Base-by-base conservation (phyloP, 2,329 filamentous ascomycete genomes). In the Elsinoe perseae region DNA sequence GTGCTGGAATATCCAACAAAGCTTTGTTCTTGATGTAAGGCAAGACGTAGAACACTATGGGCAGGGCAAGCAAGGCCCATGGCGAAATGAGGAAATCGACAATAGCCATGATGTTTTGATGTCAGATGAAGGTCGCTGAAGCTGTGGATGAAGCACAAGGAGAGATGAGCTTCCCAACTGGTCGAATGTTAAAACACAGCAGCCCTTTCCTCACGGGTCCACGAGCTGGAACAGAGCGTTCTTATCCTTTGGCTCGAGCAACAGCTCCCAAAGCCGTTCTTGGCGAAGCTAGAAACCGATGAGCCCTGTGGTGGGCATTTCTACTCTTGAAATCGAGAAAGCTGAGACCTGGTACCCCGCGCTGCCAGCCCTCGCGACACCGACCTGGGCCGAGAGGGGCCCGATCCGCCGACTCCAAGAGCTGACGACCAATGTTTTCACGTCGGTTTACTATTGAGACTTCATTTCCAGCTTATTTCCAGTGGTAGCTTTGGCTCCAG, bases 21-120 rank as follows among this genome's bases (percentile, higher is more conserved):
- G 59, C 82, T 75, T 57, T 76, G 20, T 82, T 85, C 56, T 80
- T 71, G 23, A 85, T 69, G 67, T 83, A 86, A 0, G 81, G 76
- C 54, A 82, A 77, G 8, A 84, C 53, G 64, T 83, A 86, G 65
- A 75, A 82, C 18, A 76, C 68, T 5, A 78, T 59, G 1, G 83
- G 63, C 28, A 78, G 64, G 5, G 76, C 70, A 8, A 80, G 65
- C n/a, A 79, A 72, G 0, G 72, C 61, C 63, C 72, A 77, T 0
- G 75, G 75, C 8, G 73, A 69, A 63, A 77, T 64, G 46, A 77
- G 66, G 56, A 69, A 63, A 40, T 68, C 67, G 59, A 72, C 62
- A 40, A 72, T 64, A 40, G 48, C 57, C 69, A 71, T 71, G 42
- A 27, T 62, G 59, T 43, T 10, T 14, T 28, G 12, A 12, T 28